Conservation (phyloP, 495 filamentous ascomycete genomes). For the Sordaria brevicollis region DNA sequence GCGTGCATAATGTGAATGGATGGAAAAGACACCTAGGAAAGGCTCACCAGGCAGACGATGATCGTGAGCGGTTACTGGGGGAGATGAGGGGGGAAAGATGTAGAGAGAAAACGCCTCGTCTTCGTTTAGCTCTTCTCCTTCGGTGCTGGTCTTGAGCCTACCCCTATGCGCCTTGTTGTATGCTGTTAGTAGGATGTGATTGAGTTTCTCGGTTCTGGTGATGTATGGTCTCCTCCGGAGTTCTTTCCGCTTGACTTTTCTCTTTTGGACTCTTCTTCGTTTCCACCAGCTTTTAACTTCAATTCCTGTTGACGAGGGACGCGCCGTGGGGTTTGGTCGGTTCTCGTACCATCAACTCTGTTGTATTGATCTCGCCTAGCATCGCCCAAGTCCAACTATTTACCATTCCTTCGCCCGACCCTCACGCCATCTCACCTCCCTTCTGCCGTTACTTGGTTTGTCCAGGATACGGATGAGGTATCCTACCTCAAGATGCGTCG, state of each 20-base stretch:
- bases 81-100: background rate
- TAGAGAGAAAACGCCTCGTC: background rate
- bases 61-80: background rate
- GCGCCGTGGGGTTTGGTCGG: too few relatives aligned
- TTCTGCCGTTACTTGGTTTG: background rate
- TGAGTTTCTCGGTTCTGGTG: background rate
- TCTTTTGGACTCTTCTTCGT: background rate
- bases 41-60: too few relatives aligned
- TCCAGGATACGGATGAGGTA: background rate
- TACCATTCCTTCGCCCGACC: background rate
- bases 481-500: conserved; percentile 8
- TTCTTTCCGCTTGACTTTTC: background rate
- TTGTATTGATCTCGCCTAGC: background rate
- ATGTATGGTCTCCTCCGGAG: background rate
- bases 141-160: background rate
- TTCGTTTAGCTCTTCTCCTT: too few relatives aligned
- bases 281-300: too few relatives aligned
- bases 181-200: background rate
- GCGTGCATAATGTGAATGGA: background rate
- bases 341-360: background rate
- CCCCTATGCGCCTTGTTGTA: background rate
- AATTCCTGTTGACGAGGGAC: too few relatives aligned
- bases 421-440: background rate
- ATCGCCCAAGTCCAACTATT: background rate
- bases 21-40: background rate